Evolutionary conservation across 2,329 filamentous ascomycete species (phyloP).

Genomic region (Parastagonospora avenae): DNA sequence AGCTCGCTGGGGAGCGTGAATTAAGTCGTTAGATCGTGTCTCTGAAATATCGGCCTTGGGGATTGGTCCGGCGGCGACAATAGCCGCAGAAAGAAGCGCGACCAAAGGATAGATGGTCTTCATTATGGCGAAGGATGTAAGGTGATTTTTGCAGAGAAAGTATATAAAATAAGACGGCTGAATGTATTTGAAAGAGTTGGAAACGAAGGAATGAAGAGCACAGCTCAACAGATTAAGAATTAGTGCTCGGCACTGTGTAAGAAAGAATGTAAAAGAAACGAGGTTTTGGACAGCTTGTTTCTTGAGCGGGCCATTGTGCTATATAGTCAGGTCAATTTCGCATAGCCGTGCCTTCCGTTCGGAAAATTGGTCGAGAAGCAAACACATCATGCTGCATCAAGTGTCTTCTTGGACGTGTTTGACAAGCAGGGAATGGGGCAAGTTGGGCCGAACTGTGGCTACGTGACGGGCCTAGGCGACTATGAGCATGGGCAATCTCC

Average conservation of each 20-base stretch:
- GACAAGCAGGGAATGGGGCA: slow-evolving; percentile 10
- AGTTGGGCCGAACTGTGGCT: slow-evolving; percentile 8
- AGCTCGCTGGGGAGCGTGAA: slow-evolving; percentile 6
- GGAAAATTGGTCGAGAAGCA: slow-evolving; percentile 11
- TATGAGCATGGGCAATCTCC: slow-evolving; percentile 14
- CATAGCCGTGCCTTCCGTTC: slow-evolving; percentile 5
- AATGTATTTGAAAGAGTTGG: slow-evolving; percentile 2
- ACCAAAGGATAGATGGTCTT: slow-evolving; percentile 32
- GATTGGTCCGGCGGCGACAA: slow-evolving; percentile 27
- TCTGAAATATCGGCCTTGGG: slow-evolving; percentile 8
- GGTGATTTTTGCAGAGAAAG: not conserved
- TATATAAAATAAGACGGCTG: not conserved
- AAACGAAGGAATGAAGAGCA: slow-evolving; percentile 27
- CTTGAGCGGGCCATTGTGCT: slow-evolving; percentile 2
- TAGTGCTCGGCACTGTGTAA: slow-evolving; percentile 31
- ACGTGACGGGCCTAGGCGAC: slow-evolving; percentile 13
- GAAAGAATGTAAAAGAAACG: slow-evolving; percentile 13
- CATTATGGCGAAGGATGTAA: slow-evolving; percentile 18
- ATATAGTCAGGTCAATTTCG: slow-evolving; percentile 12
- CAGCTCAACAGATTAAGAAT: slow-evolving; percentile 28
- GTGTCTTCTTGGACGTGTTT: slow-evolving; percentile 18
- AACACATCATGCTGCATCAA: slow-evolving; percentile 10
- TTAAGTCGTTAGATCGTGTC: slow-evolving; percentile 7
- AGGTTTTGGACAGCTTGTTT: slow-evolving; percentile 1
- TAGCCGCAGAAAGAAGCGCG: slow-evolving; percentile 22